These are phyloP conservation scores for Colletotrichum cuscutae DNA, from an alignment of 2,329 filamentous ascomycete genomes.

Conservation along the genomic window DNA sequence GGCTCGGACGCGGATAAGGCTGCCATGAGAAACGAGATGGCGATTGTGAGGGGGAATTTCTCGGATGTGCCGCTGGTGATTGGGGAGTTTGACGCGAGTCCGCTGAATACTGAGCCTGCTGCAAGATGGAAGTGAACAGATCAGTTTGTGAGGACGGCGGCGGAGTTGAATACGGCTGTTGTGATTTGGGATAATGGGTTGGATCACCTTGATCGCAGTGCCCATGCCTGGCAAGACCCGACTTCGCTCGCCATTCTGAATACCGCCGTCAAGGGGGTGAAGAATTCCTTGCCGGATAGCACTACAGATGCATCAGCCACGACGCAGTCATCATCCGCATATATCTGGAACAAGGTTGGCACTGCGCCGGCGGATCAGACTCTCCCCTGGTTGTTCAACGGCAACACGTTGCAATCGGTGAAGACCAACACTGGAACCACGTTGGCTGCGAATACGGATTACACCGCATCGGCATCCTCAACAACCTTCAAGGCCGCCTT, in stretches of 20 bases:
- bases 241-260: slow-evolving; percentile 58
- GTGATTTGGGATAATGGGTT: slow-evolving; percentile 70
- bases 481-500: slow-evolving; percentile 61
- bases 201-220: slow-evolving; percentile 63
- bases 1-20: slow-evolving; percentile 64
- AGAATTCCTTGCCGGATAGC: slow-evolving; percentile 61
- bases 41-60: slow-evolving; percentile 63
- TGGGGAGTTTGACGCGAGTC: slow-evolving; percentile 66
- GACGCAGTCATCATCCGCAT: slow-evolving; percentile 61
- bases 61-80: slow-evolving; percentile 64
- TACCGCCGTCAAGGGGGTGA: slow-evolving; percentile 52
- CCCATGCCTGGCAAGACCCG: slow-evolving; percentile 61
- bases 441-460: slow-evolving; percentile 54
- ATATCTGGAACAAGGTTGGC: slow-evolving; percentile 63
- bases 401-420: slow-evolving; percentile 59
- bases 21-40: slow-evolving; percentile 59
- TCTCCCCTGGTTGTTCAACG: slow-evolving; percentile 63
- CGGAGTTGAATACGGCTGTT: slow-evolving; percentile 59
- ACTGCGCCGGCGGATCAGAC: slow-evolving; percentile 52
- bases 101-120: slow-evolving; percentile 61
- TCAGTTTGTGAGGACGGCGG: slow-evolving; percentile 59
- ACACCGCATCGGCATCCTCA: slow-evolving; percentile 53
- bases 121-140: slow-evolving; percentile 69
- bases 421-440: slow-evolving; percentile 38
- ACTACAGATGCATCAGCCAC: slow-evolving; percentile 58